Conservation (phyloP, 202 grass and related monocot species). For the Carex arenaria region DNA sequence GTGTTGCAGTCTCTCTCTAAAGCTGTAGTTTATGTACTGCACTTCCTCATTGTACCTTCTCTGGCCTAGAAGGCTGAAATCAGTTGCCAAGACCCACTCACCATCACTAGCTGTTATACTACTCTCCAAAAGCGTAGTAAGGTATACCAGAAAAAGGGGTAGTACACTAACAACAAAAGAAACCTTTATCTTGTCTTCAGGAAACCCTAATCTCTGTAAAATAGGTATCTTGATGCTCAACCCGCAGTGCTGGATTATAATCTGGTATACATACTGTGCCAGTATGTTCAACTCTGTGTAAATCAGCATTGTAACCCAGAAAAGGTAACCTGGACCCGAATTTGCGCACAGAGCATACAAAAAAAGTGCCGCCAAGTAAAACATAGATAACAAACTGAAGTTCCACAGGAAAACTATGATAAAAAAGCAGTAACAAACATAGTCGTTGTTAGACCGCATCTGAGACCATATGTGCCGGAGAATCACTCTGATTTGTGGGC, state of each 20-base stretch:
- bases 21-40: slow-evolving; percentile 30
- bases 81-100: slow-evolving; percentile 89
- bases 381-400: slow-evolving; percentile 95
- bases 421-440: slow-evolving; percentile 98
- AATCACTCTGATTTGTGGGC: slow-evolving; percentile 72
- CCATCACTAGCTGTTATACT: slow-evolving; percentile 94
- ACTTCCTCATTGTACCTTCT: slow-evolving; percentile 60
- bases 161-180: slow-evolving; percentile 89
- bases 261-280: slow-evolving; percentile 92
- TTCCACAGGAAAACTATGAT: slow-evolving; percentile 92
- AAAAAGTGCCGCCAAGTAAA: slow-evolving; percentile 92
- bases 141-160: slow-evolving; percentile 92
- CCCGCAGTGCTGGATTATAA: slow-evolving; percentile 97
- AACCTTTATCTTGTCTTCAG: slow-evolving; percentile 79
- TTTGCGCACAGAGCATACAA: slow-evolving; percentile 95
- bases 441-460: slow-evolving; percentile 96
- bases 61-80: slow-evolving; percentile 70
- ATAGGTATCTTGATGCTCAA: slow-evolving; percentile 64
- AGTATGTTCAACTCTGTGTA: slow-evolving; percentile 95
- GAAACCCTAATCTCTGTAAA: slow-evolving; percentile 85
- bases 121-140: slow-evolving; percentile 92
- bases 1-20: slow-evolving; percentile 39
- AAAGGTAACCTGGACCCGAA: slow-evolving; percentile 84
- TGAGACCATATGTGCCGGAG: slow-evolving; percentile 83
- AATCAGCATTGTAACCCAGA: slow-evolving; percentile 95